A percentile compares a stretch with the other conserved stretches of the same genome.
phyloP scores from a whole-genome alignment of 345 rosid genomes.

The Raphanus raphanistrum region DNA sequence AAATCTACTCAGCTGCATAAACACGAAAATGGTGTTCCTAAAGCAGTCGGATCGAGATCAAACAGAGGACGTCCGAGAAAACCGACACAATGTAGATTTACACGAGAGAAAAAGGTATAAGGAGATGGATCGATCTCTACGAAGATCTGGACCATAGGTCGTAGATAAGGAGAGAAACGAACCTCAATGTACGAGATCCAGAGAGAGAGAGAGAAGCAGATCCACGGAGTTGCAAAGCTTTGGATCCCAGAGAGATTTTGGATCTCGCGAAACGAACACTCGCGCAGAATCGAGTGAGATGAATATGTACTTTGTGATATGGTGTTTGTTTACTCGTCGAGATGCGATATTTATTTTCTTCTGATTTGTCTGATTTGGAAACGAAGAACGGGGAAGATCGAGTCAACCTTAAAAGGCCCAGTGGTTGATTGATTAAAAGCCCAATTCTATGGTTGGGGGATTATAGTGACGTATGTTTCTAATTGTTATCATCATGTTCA shows the following conservation, averaged over 20 bases:
- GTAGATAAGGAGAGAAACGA: conserved; percentile 16
- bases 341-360: neutral
- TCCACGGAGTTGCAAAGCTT: conserved; percentile 9
- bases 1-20: conserved; percentile 17
- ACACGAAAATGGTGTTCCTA: conserved; percentile 7
- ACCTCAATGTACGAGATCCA: conserved; percentile 40
- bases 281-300: conserved; percentile 6
- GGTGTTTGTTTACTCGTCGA: conserved; percentile 12
- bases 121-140: conserved; percentile 19
- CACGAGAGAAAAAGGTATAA: neutral
- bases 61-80: neutral
- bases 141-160: neutral
- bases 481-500: neutral
- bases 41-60: conserved; percentile 26
- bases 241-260: conserved; percentile 24
- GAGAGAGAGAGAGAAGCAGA: conserved; percentile 27
- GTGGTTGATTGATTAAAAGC: neutral
- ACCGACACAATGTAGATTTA: conserved; percentile 21
- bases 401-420: conserved; percentile 24
- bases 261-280: conserved; percentile 29
- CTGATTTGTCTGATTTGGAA: neutral
- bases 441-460: neutral
- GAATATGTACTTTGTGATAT: neutral
- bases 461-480: neutral
- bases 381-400: neutral